A percentile compares a stretch with the other conserved stretches of the same genome.
Evolutionary conservation across 257 asterid genomes (phyloP).

Genomic region (Fraxinus pennsylvanica): DNA sequence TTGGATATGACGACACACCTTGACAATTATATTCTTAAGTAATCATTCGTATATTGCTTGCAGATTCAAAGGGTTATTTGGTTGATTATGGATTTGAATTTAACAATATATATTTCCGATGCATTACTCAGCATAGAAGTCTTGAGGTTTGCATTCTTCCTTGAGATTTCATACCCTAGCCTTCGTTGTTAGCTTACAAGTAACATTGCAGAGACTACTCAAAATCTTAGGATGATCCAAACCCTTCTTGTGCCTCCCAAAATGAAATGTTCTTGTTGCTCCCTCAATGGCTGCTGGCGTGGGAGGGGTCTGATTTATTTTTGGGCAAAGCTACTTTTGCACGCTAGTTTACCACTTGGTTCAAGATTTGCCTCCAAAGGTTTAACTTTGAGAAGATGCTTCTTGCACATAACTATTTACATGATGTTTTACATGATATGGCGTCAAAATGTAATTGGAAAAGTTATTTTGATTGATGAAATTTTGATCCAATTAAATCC

Average conservation of each 20-base stretch:
- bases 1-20: neutral
- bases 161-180: neutral
- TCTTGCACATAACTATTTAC: no score
- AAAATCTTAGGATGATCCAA: constrained; percentile 82
- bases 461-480: no score
- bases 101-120: constrained; percentile 83
- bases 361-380: no score
- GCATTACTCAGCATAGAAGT: constrained; percentile 82
- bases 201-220: constrained; percentile 76
- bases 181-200: constrained; percentile 33
- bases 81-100: constrained; percentile 96
- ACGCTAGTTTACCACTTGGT: no score
- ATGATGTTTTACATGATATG: no score
- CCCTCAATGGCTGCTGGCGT: constrained; percentile 95
- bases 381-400: no score
- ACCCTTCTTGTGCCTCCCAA: constrained; percentile 94
- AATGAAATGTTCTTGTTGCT: constrained; percentile 88
- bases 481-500: no score
- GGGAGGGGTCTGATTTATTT: constrained; percentile 71
- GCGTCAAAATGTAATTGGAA: no score
- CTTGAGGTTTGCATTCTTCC: constrained; percentile 54
- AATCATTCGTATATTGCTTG: constrained; percentile 22
- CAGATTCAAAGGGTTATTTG: constrained; percentile 95
- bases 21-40: constrained; percentile 15
- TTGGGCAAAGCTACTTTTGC: neutral